Base-by-base conservation (phyloP, 441 rosid species). In the Populus hybrid region DNA sequence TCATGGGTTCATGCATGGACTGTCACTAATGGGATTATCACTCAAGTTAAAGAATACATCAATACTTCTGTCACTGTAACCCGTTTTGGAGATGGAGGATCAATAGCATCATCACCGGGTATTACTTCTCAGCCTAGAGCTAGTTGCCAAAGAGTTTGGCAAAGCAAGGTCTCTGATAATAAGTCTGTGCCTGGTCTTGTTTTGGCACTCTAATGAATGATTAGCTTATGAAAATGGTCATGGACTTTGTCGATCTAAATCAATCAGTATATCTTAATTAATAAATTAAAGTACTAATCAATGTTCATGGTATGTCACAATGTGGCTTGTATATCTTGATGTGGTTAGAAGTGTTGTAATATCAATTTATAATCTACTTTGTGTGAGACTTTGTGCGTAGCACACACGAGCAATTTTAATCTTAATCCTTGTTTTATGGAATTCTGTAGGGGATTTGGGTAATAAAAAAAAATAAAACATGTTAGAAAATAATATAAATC, bases 1-100 rank as follows among this genome's bases (percentile, higher is more conserved):
- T 88, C 91, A 6, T 92, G 96, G 96, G 86, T 86, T 38, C 96
- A 90, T 83, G 96, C 96, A 9, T 90, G 89, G 96, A 92, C 94
- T 5, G 88, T 92, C 12, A 64, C 84, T 10, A 82, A 88, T 85
- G 91, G 91, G 88, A 78, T 87, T 80, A 84, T 92, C 67, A 89
- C 93, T 1, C 93, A 88, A 81, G 96, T 92, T 42, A 79, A 85
- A 50, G 94, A 92, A 80, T 92, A 86, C 71, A 75, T 83, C 72
- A 83, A 83, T 63, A 79, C 86, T 64, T 79, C 80, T 16, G 80
- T 86, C 9, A 83, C 80, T n/a, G 84, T 86, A 65, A 75, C 84
- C 66, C 68, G 79, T 26, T 18, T 85, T 40, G 80, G 82, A 8
- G 42, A 18, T 53, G 63, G 9, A 53, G 63, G 21, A 53, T 18